Evolutionary conservation across 768 basidiomycete species (phyloP).

Genomic region (Russula olivacea): DNA sequence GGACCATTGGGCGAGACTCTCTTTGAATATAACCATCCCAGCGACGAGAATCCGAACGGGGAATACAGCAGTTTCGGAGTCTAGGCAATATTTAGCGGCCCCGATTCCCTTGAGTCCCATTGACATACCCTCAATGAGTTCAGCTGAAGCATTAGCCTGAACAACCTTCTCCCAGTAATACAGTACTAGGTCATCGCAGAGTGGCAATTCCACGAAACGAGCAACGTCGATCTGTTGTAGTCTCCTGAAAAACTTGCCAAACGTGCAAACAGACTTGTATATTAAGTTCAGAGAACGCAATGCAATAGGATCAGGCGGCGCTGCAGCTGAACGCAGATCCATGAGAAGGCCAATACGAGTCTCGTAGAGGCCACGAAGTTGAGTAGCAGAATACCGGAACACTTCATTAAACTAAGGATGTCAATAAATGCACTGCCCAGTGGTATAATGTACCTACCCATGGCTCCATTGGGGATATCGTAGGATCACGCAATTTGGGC

Average conservation of each 20-base stretch:
- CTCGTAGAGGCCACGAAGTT: constrained; percentile 50
- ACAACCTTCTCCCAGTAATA: constrained; percentile 81
- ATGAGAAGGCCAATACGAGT: constrained; percentile 51
- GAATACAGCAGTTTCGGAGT: constrained; percentile 56
- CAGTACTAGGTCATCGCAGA: constrained; percentile 60
- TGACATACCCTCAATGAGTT: constrained; percentile 49
- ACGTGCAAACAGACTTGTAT: constrained; percentile 60
- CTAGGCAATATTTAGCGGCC: constrained; percentile 33
- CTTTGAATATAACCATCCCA: constrained; percentile 81
- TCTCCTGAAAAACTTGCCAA: constrained; percentile 78
- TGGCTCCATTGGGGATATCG: constrained; percentile 39
- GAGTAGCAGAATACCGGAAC: constrained; percentile 53
- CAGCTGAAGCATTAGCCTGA: constrained; percentile 52
- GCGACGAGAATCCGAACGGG: constrained; percentile 80
- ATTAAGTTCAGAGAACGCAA: constrained; percentile 48
- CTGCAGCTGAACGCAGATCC: constrained; percentile 36
- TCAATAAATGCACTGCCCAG: constrained; percentile 5
- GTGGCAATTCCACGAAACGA: constrained; percentile 59
- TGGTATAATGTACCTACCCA: constrained; percentile 42
- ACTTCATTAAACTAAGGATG: constrained; percentile 49
- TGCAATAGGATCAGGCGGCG: constrained; percentile 35
- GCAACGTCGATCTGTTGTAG: constrained; percentile 55
- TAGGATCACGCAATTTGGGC: constrained; percentile 33
- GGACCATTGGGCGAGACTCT: constrained; percentile 73
- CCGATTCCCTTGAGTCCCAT: background rate